Conservation (phyloP, 805 yeast species). For the Wickerhamiella spandovensis region DNA sequence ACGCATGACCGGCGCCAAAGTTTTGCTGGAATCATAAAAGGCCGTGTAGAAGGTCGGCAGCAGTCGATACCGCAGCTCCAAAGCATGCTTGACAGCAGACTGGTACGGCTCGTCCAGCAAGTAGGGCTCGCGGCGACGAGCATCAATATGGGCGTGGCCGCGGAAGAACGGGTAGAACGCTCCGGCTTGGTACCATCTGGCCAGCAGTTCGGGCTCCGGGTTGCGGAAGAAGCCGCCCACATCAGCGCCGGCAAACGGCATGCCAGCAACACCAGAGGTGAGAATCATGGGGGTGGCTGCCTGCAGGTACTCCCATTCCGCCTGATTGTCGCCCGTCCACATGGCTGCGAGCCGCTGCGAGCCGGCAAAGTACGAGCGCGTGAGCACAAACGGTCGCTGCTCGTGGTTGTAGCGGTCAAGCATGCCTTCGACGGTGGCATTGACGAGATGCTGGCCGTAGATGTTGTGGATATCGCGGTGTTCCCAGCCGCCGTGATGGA, state of each 20-base stretch:
- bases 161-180: slow-evolving; percentile 94
- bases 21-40: slow-evolving; percentile 47
- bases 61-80: slow-evolving; percentile 58
- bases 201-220: slow-evolving; percentile 65
- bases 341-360: slow-evolving; percentile 83
- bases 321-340: slow-evolving; percentile 97
- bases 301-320: slow-evolving; percentile 77
- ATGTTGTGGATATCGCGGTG: slow-evolving; percentile 85
- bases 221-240: slow-evolving; percentile 94
- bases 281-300: slow-evolving; percentile 79
- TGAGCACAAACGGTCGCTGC: slow-evolving; percentile 73
- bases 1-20: slow-evolving; percentile 54
- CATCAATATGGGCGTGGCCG: slow-evolving; percentile 92
- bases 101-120: slow-evolving; percentile 64
- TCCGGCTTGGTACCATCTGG: slow-evolving; percentile 95
- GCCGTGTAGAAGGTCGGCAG: slow-evolving; percentile 72
- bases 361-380: slow-evolving; percentile 81
- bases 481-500: slow-evolving; percentile 74
- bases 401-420: slow-evolving; percentile 32
- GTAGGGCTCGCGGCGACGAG: slow-evolving; percentile 90
- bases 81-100: slow-evolving; percentile 51
- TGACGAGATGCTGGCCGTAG: slow-evolving; percentile 68
- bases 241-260: slow-evolving; percentile 92
- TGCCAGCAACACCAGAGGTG: slow-evolving; percentile 67
- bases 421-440: slow-evolving; percentile 63